Evolutionary conservation across 2,329 filamentous ascomycete genomes (phyloP).

Genomic region (Fusarium duplospermum): DNA sequence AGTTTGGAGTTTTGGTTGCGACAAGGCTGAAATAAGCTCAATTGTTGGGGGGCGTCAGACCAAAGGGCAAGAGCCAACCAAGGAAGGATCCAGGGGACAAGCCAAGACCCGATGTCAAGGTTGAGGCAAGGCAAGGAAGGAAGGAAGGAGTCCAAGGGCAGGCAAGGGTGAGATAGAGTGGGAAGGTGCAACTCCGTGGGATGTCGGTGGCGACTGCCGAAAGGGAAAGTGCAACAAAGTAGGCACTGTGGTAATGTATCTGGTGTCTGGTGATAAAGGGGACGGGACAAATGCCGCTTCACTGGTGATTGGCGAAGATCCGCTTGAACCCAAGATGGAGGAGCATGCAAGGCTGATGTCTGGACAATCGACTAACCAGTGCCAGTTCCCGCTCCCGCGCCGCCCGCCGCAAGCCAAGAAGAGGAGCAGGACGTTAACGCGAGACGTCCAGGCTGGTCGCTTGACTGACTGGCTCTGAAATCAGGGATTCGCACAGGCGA

Average conservation of each 20-base stretch:
- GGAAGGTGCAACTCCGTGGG: constrained; percentile 8
- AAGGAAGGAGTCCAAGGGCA: background rate
- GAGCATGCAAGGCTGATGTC: constrained; percentile 34
- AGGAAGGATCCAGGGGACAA: background rate
- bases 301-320: constrained; percentile 33
- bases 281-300: constrained; percentile 11
- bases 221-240: background rate
- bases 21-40: constrained; percentile 44
- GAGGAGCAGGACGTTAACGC: constrained; percentile 14
- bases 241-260: background rate
- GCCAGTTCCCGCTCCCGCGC: constrained; percentile 12
- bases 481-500: constrained; percentile 33
- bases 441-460: constrained; percentile 26
- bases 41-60: constrained; percentile 21
- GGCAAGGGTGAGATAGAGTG: constrained; percentile 2
- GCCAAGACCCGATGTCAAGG: constrained; percentile 4
- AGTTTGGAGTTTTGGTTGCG: constrained; percentile 19
- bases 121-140: constrained; percentile 10
- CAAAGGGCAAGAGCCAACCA: constrained; percentile 22
- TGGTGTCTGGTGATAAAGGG: constrained; percentile 12
- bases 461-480: constrained; percentile 23
- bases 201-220: constrained; percentile 29
- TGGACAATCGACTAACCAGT: constrained; percentile 17
- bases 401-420: constrained; percentile 13
- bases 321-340: constrained; percentile 13